Evolutionary conservation across 768 basidiomycete species (phyloP).

Genomic region (Suillus occidentalis): DNA sequence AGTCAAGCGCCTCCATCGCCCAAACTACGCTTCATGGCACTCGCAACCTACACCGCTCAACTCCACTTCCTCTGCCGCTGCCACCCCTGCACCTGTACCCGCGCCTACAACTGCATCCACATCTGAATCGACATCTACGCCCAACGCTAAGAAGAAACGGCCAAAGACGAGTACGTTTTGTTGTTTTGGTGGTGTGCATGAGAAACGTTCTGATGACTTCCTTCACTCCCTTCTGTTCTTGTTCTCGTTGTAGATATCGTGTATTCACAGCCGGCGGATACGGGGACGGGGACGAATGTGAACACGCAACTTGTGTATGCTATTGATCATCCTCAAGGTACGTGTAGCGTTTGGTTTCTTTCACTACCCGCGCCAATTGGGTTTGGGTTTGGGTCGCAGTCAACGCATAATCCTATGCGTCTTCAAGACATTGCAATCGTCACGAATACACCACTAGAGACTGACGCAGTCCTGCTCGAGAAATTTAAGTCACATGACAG

Average conservation of each 20-base stretch:
- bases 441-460: slow-evolving; percentile 74
- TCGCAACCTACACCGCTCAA: slow-evolving; percentile 50
- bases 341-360: neutral
- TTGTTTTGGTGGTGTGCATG: slow-evolving; percentile 8
- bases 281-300: slow-evolving; percentile 75
- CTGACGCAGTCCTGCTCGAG: slow-evolving; percentile 68
- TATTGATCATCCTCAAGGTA: slow-evolving; percentile 79
- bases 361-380: neutral
- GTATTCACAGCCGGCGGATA: slow-evolving; percentile 87
- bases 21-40: slow-evolving; percentile 77
- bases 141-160: slow-evolving; percentile 46
- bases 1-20: slow-evolving; percentile 67
- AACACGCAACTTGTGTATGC: slow-evolving; percentile 88
- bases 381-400: neutral
- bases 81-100: slow-evolving; percentile 23
- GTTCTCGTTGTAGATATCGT: slow-evolving; percentile 59
- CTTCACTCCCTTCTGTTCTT: slow-evolving; percentile 25
- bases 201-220: slow-evolving; percentile 11
- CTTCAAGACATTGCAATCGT: slow-evolving; percentile 85
- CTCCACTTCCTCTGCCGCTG: slow-evolving; percentile 16
- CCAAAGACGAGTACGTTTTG: slow-evolving; percentile 60
- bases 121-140: neutral
- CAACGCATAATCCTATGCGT: slow-evolving; percentile 77
- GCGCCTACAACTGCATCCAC: slow-evolving; percentile 39
- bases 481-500: slow-evolving; percentile 82